A percentile compares a stretch with the other conserved stretches of the same genome.
Evolutionary conservation across 495 filamentous ascomycete species (phyloP).

Genomic region (Collariella sp.): DNA sequence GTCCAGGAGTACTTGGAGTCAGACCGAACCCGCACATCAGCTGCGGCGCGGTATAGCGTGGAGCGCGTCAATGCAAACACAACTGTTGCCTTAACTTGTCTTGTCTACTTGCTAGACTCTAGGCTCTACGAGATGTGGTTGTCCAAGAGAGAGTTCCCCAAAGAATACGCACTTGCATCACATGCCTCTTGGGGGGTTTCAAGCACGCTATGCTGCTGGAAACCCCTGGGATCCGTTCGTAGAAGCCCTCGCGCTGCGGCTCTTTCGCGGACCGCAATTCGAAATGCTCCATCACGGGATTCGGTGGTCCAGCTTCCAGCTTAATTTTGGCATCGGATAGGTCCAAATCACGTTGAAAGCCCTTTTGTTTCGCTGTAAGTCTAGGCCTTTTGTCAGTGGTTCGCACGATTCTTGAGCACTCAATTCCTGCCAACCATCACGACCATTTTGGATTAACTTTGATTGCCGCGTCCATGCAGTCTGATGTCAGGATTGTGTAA

Average conservation of each 20-base stretch:
- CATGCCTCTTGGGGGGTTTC: no score
- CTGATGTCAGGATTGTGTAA: not conserved
- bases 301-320: no score
- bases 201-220: not conserved
- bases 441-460: not conserved
- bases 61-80: not conserved
- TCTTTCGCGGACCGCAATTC: not conserved
- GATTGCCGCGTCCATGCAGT: not conserved
- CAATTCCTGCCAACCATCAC: not conserved
- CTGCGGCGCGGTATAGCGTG: not conserved
- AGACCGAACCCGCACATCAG: not conserved
- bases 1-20: slow-evolving; percentile 3
- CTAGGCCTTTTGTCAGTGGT: not conserved
- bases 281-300: no score
- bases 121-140: not conserved
- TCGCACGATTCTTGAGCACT: not conserved
- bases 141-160: not conserved
- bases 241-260: not conserved
- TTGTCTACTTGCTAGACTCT: not conserved
- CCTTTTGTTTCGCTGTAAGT: not conserved
- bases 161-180: not conserved
- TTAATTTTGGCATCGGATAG: no score
- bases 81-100: not conserved
- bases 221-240: not conserved
- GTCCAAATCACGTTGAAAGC: no score